phyloP scores from a whole-genome alignment of 2,329 filamentous ascomycete genomes.

The Phyllosticta citrichinensis region DNA sequence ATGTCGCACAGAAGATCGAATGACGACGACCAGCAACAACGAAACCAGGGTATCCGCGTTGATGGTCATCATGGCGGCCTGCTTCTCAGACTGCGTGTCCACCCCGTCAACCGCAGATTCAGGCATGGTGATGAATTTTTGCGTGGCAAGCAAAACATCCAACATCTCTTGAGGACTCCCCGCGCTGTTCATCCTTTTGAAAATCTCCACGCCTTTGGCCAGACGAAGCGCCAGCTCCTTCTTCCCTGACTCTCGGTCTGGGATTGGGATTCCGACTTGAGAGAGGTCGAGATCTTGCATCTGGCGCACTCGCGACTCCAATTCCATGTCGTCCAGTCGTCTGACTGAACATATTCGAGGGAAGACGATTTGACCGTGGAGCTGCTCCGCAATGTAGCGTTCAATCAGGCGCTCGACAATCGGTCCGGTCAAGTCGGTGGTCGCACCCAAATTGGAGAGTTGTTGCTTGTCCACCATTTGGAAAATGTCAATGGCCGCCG shows the following conservation, averaged over 20 bases:
- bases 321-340: slow-evolving; percentile 70
- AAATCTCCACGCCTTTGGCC: slow-evolving; percentile 71
- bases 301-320: slow-evolving; percentile 81
- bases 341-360: slow-evolving; percentile 70
- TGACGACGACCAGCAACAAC: slow-evolving; percentile 81
- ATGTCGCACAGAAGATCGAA: slow-evolving; percentile 77
- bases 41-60: slow-evolving; percentile 92
- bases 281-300: slow-evolving; percentile 93
- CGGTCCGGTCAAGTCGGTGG: slow-evolving; percentile 85
- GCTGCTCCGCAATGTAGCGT: slow-evolving; percentile 84
- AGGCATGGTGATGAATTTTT: slow-evolving; percentile 67
- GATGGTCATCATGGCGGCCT: slow-evolving; percentile 49
- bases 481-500: slow-evolving; percentile 87
- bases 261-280: slow-evolving; percentile 81
- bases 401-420: slow-evolving; percentile 91
- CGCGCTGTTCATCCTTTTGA: slow-evolving; percentile 71
- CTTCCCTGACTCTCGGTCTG: slow-evolving; percentile 68
- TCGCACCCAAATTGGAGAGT: slow-evolving; percentile 79
- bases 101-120: slow-evolving; percentile 34
- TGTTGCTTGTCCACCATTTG: slow-evolving; percentile 94
- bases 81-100: slow-evolving; percentile 38
- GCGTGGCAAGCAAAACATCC: slow-evolving; percentile 64
- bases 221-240: slow-evolving; percentile 70
- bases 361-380: slow-evolving; percentile 77
- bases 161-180: slow-evolving; percentile 85